phyloP scores from a whole-genome alignment of 2,329 filamentous ascomycete species.

The Fusarium mexicanum region DNA sequence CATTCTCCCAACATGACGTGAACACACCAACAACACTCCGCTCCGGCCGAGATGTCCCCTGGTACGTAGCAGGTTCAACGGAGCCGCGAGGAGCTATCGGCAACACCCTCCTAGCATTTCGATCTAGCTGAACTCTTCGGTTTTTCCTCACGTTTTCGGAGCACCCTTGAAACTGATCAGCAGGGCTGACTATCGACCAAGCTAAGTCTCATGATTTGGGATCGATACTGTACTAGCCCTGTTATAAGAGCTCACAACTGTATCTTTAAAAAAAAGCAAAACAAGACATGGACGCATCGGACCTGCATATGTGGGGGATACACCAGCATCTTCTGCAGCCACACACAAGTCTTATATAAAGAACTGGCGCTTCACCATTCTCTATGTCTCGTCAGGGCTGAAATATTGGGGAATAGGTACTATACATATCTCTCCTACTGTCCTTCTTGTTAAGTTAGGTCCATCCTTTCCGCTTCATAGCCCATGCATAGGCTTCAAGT shows the following conservation, averaged over 20 bases:
- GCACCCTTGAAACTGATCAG: neutral
- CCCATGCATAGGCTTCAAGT: neutral
- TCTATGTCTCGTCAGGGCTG: conserved; percentile 12
- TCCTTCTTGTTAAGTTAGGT: neutral
- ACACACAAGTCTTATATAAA: conserved; percentile 28
- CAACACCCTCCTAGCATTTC: conserved; percentile 6
- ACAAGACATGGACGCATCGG: conserved; percentile 10
- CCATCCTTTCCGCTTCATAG: conserved; percentile 2
- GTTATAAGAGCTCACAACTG: neutral
- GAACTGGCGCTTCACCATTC: conserved; percentile 7
- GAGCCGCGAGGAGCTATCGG: conserved; percentile 18
- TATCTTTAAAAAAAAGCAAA: conserved; percentile 2
- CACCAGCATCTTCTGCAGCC: conserved; percentile 19
- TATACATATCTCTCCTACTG: neutral
- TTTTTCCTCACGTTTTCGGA: neutral
- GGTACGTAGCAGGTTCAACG: neutral
- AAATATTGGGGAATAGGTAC: neutral
- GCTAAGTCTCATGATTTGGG: neutral
- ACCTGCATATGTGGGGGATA: conserved; percentile 36
- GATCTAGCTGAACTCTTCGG: conserved; percentile 5
- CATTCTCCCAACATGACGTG: conserved; percentile 31
- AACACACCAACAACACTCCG: conserved; percentile 22
- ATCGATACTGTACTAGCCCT: neutral
- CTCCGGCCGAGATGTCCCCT: conserved; percentile 28
- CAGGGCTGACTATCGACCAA: neutral